Conservation (phyloP, 164 flowering plant species). For the Dillenia turbinata region DNA sequence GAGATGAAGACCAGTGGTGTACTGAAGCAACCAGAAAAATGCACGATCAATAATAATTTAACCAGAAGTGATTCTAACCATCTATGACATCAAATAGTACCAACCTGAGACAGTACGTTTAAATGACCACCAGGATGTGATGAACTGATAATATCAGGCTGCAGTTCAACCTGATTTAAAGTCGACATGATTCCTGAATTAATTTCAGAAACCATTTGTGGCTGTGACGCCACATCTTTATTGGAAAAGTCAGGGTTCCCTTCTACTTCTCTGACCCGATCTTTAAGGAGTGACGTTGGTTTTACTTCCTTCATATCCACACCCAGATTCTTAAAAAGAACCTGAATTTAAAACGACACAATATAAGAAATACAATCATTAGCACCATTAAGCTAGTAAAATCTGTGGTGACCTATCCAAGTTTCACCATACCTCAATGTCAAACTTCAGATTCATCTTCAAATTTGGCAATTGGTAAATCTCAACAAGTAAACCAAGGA, state of each 20-base stretch:
- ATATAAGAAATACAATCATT: neutral
- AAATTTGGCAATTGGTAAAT: conserved; percentile 92
- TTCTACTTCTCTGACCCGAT: conserved; percentile 73
- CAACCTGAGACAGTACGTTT: conserved; percentile 60
- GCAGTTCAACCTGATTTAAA: conserved; percentile 67
- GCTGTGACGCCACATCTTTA: conserved; percentile 71
- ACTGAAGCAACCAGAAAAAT: conserved; percentile 33
- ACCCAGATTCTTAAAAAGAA: conserved; percentile 77
- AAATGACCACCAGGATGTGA: conserved; percentile 63
- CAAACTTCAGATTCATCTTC: conserved; percentile 98
- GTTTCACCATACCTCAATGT: conserved; percentile 67
- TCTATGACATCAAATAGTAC: neutral
- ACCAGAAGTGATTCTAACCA: neutral
- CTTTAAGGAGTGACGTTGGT: conserved; percentile 82
- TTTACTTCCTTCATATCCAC: conserved; percentile 86
- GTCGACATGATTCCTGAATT: conserved; percentile 56
- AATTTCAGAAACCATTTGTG: conserved; percentile 57
- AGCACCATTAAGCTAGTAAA: too few species aligned
- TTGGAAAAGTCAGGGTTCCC: conserved; percentile 98
- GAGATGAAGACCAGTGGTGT: conserved; percentile 63
- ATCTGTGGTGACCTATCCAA: neutral
- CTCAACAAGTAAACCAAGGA: conserved; percentile 84
- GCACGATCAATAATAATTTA: neutral
- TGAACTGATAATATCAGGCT: conserved; percentile 55
- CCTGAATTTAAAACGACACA: conserved; percentile 39